Evolutionary conservation across 2,329 filamentous ascomycete species (phyloP).

Genomic region (Aspergillus luchuensis): DNA sequence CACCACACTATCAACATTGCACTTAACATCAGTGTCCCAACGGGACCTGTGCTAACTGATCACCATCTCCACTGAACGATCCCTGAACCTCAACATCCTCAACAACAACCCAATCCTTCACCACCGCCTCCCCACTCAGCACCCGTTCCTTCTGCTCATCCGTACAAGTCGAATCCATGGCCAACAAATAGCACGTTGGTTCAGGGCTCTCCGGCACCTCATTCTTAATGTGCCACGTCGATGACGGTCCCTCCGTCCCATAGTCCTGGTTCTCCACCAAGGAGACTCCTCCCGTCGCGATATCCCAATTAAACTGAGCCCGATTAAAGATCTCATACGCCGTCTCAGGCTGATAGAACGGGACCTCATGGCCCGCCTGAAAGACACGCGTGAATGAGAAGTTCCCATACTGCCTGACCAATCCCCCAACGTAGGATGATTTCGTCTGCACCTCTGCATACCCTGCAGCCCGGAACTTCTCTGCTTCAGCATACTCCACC

Average conservation of each 20-base stretch:
- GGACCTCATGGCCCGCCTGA: slow-evolving; percentile 53
- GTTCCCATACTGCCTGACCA: slow-evolving; percentile 51
- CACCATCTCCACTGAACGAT: background rate
- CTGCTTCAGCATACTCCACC: slow-evolving; percentile 48
- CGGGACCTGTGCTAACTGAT: background rate
- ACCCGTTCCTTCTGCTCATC: slow-evolving; percentile 48
- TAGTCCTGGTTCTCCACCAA: slow-evolving; percentile 41
- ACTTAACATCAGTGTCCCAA: too few relatives aligned
- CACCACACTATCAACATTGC: too few relatives aligned
- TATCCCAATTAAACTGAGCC: slow-evolving; percentile 53
- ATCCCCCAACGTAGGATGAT: slow-evolving; percentile 47
- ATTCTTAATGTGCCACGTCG: slow-evolving; percentile 50
- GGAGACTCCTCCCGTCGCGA: slow-evolving; percentile 56
- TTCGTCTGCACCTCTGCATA: slow-evolving; percentile 51
- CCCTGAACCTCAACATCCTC: slow-evolving; percentile 10
- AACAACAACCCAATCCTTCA: slow-evolving; percentile 52
- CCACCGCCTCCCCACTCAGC: slow-evolving; percentile 46
- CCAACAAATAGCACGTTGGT: slow-evolving; percentile 50
- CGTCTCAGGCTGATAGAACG: slow-evolving; percentile 58
- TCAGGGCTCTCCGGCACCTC: slow-evolving; percentile 43
- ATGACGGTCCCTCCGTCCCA: slow-evolving; percentile 42
- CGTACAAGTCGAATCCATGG: slow-evolving; percentile 44
- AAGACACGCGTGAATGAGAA: slow-evolving; percentile 54
- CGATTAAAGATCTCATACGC: slow-evolving; percentile 58
- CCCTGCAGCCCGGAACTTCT: slow-evolving; percentile 52